Conservation (phyloP, 768 basidiomycete species). For the Cystofilobasidium ferigula region DNA sequence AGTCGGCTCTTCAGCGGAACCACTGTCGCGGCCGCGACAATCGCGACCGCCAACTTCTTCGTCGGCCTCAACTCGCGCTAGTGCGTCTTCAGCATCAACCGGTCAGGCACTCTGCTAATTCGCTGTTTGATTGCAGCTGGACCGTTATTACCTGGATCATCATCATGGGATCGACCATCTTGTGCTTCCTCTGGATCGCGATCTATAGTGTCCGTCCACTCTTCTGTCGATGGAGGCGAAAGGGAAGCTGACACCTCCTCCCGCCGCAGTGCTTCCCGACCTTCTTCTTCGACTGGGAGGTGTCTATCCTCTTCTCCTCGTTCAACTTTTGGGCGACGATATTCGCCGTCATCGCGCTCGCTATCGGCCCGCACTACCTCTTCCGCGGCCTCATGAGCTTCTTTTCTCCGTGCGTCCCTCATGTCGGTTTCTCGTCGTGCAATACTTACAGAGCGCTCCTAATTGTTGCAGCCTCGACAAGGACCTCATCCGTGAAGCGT, state of each 20-base stretch:
- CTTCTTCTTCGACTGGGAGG: constrained; percentile 61
- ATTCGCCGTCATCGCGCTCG: constrained; percentile 55
- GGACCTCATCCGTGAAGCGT: constrained; percentile 78
- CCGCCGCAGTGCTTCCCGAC: constrained; percentile 53
- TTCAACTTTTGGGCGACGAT: constrained; percentile 76
- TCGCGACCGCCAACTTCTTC: constrained; percentile 76
- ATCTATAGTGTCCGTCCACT: constrained; percentile 56
- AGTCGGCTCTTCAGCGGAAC: constrained; percentile 47
- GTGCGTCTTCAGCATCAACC: not conserved
- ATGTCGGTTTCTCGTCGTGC: not conserved
- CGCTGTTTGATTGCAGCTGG: constrained; percentile 41
- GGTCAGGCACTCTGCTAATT: not conserved
- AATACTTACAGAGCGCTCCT: no score
- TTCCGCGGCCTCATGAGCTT: constrained; percentile 18
- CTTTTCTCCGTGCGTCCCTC: constrained; percentile 14
- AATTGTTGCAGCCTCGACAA: constrained; percentile 54
- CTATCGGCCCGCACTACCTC: constrained; percentile 56
- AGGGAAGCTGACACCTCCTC: not conserved
- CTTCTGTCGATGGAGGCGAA: no score
- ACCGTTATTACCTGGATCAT: constrained; percentile 39
- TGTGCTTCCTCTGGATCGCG: constrained; percentile 64
- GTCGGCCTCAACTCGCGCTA: constrained; percentile 83
- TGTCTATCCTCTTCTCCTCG: constrained; percentile 60
- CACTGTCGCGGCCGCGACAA: constrained; percentile 74
- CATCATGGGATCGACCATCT: constrained; percentile 34